Percentiles rank a stretch among this genome's conserved stretches.
Evolutionary conservation across 176 grass and related monocot genomes (phyloP).

Genomic region (Oryza meridionalis): DNA sequence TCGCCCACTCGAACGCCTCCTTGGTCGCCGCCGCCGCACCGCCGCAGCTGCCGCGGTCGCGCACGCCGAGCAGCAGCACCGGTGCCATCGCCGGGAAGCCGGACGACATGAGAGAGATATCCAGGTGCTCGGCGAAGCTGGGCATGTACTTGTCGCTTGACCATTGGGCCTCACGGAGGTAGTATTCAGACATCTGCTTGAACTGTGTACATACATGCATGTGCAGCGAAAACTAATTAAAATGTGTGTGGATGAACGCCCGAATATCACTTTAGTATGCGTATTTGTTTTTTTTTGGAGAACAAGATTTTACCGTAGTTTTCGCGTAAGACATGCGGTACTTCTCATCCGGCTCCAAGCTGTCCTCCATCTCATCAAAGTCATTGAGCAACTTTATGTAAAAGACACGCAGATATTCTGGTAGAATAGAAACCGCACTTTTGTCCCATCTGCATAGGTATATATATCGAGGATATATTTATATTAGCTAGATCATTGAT

Average conservation of each 20-base stretch:
- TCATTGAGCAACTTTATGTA: constrained; percentile 9
- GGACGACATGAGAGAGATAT: constrained; percentile 8
- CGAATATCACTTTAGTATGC: too few species aligned
- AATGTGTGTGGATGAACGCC: too few species aligned
- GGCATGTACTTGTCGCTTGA: constrained; percentile 7
- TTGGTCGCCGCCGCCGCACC: neutral
- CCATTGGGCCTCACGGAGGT: constrained; percentile 42
- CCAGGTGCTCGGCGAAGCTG: constrained; percentile 39
- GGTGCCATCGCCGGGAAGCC: neutral
- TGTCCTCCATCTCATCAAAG: constrained; percentile 1
- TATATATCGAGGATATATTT: too few species aligned
- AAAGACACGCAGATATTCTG: constrained; percentile 2
- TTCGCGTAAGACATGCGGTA: constrained; percentile 36
- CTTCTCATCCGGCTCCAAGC: constrained; percentile 10
- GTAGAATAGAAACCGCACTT: neutral
- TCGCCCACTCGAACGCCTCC: constrained; percentile 42
- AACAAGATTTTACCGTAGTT: neutral
- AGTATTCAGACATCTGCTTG: constrained; percentile 14
- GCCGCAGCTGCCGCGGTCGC: neutral
- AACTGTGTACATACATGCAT: neutral
- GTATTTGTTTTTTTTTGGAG: too few species aligned
- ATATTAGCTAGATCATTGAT: too few species aligned
- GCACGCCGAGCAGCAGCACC: constrained; percentile 10
- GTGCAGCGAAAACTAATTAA: too few species aligned
- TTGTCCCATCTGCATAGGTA: constrained; percentile 11